Percentiles rank a stretch among this genome's conserved stretches.
Evolutionary conservation across 352 stramenopile species (phyloP).

Genomic region (Halophytophthora batemanensis): DNA sequence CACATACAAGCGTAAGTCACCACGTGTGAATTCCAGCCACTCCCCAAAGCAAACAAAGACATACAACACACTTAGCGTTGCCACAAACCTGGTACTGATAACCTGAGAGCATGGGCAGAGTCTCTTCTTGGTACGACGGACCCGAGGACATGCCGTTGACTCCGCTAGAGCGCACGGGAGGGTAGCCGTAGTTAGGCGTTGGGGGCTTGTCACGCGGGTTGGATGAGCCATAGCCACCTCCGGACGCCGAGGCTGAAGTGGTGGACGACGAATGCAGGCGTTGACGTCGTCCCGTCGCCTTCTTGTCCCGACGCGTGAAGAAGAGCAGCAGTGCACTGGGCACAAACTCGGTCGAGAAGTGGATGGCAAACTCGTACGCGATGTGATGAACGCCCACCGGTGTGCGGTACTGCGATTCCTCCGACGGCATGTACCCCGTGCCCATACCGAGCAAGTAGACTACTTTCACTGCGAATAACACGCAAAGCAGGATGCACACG

Average conservation of each 20-base stretch:
- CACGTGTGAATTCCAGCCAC: neutral
- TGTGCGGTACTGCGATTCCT: slow-evolving; percentile 57
- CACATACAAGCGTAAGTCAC: neutral
- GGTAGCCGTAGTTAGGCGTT: slow-evolving; percentile 38
- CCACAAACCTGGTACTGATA: slow-evolving; percentile 61
- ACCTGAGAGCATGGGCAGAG: slow-evolving; percentile 47
- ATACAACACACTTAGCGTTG: neutral
- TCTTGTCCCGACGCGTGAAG: slow-evolving; percentile 54
- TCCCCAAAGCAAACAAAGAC: neutral
- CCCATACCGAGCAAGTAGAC: slow-evolving; percentile 75
- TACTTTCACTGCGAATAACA: slow-evolving; percentile 63
- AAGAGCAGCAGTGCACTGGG: slow-evolving; percentile 62
- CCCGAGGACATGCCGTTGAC: slow-evolving; percentile 23
- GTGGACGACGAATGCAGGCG: slow-evolving; percentile 23
- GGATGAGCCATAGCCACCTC: slow-evolving; percentile 27
- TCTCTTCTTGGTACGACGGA: slow-evolving; percentile 46
- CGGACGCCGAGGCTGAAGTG: slow-evolving; percentile 24
- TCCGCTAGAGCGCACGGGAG: slow-evolving; percentile 27
- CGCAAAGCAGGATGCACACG: slow-evolving; percentile 67
- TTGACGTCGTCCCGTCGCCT: slow-evolving; percentile 18
- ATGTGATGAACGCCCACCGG: slow-evolving; percentile 68
- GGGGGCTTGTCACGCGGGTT: slow-evolving; percentile 34
- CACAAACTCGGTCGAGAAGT: slow-evolving; percentile 75
- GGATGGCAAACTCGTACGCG: slow-evolving; percentile 66
- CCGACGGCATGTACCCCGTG: slow-evolving; percentile 52